Evolutionary conservation across 805 yeast genomes (phyloP).

Genomic region (Zygoascus bituminiphila): DNA sequence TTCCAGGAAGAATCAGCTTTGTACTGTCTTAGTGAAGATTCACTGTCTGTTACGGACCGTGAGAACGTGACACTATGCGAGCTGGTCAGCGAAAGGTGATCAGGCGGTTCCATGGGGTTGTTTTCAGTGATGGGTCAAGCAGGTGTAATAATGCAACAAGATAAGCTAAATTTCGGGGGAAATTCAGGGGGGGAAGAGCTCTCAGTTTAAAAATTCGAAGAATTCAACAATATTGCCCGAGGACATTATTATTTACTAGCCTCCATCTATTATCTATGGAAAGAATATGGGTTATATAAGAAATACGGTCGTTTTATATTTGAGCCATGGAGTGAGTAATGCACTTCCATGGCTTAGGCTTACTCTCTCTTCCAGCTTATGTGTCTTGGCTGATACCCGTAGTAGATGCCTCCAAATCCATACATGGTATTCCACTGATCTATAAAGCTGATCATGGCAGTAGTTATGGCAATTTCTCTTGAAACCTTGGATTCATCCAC

Average conservation of each 20-base stretch:
- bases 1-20: background rate
- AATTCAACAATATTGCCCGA: no score
- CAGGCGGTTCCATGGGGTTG: background rate
- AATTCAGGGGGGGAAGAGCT: no score
- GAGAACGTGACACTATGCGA: background rate
- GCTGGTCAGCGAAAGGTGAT: background rate
- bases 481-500: constrained; percentile 49
- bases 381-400: constrained; percentile 42
- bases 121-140: background rate
- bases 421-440: constrained; percentile 61
- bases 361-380: constrained; percentile 52
- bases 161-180: no score
- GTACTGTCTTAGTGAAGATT: background rate
- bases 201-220: no score
- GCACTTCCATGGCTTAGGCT: no score
- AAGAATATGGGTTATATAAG: no score
- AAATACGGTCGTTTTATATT: no score
- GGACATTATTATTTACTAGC: no score
- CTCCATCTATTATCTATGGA: no score
- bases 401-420: constrained; percentile 58
- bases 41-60: background rate
- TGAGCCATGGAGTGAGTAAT: no score
- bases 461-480: constrained; percentile 49
- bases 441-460: constrained; percentile 52
- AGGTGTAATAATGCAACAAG: no score